Conservation (phyloP, 1,284 basidiomycete genomes). For the Austroboletus olivaceoglutinosus region DNA sequence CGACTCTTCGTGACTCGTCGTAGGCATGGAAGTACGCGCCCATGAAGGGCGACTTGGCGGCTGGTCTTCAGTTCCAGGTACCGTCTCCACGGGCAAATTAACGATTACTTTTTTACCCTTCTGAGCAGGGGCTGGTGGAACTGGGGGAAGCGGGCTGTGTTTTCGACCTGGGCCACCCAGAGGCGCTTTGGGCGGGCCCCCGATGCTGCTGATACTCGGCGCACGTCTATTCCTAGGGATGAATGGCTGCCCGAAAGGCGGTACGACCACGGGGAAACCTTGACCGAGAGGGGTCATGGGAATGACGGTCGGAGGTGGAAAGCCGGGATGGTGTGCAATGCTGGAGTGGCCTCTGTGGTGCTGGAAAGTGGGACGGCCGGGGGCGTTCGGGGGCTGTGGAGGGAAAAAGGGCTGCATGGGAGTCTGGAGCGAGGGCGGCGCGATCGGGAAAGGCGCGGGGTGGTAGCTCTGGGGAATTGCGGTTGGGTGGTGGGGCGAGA, state of each 20-base stretch:
- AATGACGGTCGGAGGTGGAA: slow-evolving; percentile 53
- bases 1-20: slow-evolving; percentile 41
- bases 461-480: slow-evolving; percentile 58
- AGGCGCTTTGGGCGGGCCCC: slow-evolving; percentile 78
- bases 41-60: slow-evolving; percentile 50
- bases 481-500: slow-evolving; percentile 64
- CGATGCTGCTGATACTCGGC: slow-evolving; percentile 60
- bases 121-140: slow-evolving; percentile 26
- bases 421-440: slow-evolving; percentile 53
- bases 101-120: slow-evolving; percentile 70
- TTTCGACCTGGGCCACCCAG: slow-evolving; percentile 75
- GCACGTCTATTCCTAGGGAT: slow-evolving; percentile 56
- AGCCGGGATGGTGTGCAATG: slow-evolving; percentile 54
- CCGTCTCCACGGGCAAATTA: slow-evolving; percentile 69
- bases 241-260: slow-evolving; percentile 49
- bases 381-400: slow-evolving; percentile 45
- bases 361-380: slow-evolving; percentile 49
- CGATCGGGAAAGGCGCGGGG: slow-evolving; percentile 51
- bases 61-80: slow-evolving; percentile 42
- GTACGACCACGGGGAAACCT: slow-evolving; percentile 56
- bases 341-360: slow-evolving; percentile 56
- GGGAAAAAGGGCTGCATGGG: slow-evolving; percentile 68
- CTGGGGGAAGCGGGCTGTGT: slow-evolving; percentile 57
- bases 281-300: slow-evolving; percentile 62
- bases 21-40: slow-evolving; percentile 58